phyloP scores from a whole-genome alignment of 1,139 yeast species.

The Pichiaceae sp. region DNA sequence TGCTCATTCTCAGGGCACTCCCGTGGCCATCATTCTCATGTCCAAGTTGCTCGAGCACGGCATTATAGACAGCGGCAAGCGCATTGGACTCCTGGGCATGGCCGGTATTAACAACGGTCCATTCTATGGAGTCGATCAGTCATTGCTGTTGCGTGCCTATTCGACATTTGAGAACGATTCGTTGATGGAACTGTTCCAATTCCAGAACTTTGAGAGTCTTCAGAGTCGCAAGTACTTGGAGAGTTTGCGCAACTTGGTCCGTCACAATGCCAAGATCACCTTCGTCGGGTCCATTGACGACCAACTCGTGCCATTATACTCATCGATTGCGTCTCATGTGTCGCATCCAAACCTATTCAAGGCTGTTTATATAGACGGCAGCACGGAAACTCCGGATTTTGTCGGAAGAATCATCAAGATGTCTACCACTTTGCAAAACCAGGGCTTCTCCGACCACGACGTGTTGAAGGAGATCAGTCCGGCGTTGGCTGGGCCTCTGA shows the following conservation, averaged over 20 bases:
- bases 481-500: slow-evolving; percentile 79
- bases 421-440: slow-evolving; percentile 41
- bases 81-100: slow-evolving; percentile 79
- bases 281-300: slow-evolving; percentile 87
- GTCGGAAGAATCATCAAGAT: slow-evolving; percentile 25
- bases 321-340: slow-evolving; percentile 75
- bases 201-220: slow-evolving; percentile 64
- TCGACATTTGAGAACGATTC: slow-evolving; percentile 87
- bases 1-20: slow-evolving; percentile 93
- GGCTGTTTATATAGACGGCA: slow-evolving; percentile 79
- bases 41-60: slow-evolving; percentile 69
- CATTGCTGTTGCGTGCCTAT: slow-evolving; percentile 76
- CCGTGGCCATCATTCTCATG: slow-evolving; percentile 73
- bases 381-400: slow-evolving; percentile 30
- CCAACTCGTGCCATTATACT: slow-evolving; percentile 85
- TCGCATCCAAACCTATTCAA: slow-evolving; percentile 85
- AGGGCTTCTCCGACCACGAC: slow-evolving; percentile 67
- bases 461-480: slow-evolving; percentile 75
- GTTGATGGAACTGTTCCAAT: slow-evolving; percentile 74
- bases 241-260: slow-evolving; percentile 55
- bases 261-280: slow-evolving; percentile 66
- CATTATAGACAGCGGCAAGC: slow-evolving; percentile 42
- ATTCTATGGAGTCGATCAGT: slow-evolving; percentile 80
- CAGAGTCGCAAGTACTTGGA: slow-evolving; percentile 68
- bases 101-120: slow-evolving; percentile 96